Evolutionary conservation across 2,329 filamentous ascomycete species (phyloP).

Genomic region (Tolypocladium amazonense): DNA sequence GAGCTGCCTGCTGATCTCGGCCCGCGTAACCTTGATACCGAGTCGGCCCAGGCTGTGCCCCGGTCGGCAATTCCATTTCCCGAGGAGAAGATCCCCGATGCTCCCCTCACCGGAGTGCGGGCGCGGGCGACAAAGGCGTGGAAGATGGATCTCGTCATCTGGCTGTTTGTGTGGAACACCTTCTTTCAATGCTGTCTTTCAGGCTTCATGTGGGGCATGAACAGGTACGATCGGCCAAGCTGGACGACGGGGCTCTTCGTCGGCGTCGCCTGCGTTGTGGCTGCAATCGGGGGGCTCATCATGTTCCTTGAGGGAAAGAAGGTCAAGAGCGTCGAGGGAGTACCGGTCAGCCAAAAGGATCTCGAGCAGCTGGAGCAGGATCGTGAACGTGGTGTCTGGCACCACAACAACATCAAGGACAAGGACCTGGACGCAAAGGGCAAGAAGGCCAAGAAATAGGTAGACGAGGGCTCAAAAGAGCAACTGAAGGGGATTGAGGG

Average conservation of each 20-base stretch:
- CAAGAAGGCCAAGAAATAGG: neutral
- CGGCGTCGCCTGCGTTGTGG: constrained; percentile 59
- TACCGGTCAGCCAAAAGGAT: constrained; percentile 50
- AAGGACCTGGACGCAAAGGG: constrained; percentile 14
- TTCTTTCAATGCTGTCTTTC: constrained; percentile 64
- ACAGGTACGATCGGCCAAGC: constrained; percentile 60
- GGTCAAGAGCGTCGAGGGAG: constrained; percentile 62
- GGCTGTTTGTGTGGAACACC: constrained; percentile 70
- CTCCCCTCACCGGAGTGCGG: constrained; percentile 61
- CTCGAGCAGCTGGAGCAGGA: constrained; percentile 38
- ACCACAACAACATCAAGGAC: constrained; percentile 36
- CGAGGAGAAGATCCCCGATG: constrained; percentile 47
- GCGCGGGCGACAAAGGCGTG: constrained; percentile 57
- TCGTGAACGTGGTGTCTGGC: constrained; percentile 42
- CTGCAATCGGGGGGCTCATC: constrained; percentile 56
- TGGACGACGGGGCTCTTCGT: constrained; percentile 78
- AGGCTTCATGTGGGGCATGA: constrained; percentile 75
- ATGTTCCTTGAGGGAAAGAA: constrained; percentile 62
- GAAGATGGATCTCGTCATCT: constrained; percentile 73
- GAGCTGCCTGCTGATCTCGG: constrained; percentile 42
- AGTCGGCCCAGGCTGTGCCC: constrained; percentile 25
- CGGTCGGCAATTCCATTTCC: constrained; percentile 47
- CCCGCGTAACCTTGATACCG: constrained; percentile 37
- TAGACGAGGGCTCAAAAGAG: neutral
- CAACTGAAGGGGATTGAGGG: neutral